phyloP scores from a whole-genome alignment of 169 alveolate genomes.

The Plasmodium coatneyi region DNA sequence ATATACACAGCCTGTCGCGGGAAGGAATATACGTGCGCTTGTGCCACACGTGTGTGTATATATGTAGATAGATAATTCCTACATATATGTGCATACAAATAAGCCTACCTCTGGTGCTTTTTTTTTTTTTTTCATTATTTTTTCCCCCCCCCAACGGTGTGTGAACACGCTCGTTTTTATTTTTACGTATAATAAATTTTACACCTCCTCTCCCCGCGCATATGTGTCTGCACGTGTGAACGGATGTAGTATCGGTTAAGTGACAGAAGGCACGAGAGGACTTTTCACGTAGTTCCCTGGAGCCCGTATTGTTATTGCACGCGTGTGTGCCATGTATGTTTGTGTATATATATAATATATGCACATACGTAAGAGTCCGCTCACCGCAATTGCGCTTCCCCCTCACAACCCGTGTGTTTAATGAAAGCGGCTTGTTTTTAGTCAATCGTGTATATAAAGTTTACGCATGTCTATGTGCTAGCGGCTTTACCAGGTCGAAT shows the following conservation, averaged over 20 bases:
- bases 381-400: neutral
- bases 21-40: neutral
- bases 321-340: neutral
- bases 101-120: neutral
- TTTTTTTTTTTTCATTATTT: neutral
- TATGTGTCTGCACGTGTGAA: neutral
- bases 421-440: neutral
- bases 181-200: neutral
- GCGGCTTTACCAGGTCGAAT: neutral
- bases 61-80: neutral
- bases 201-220: neutral
- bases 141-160: neutral
- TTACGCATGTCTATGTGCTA: neutral
- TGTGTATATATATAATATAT: neutral
- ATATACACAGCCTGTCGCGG: neutral
- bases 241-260: neutral
- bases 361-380: neutral
- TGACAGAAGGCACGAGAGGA: neutral
- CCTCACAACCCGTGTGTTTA: neutral
- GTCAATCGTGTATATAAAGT: neutral
- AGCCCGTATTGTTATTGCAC: neutral
- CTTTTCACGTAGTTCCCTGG: neutral
- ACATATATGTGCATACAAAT: neutral
- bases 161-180: neutral
- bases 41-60: neutral